Percentiles rank a stretch among this genome's conserved stretches.
Evolutionary conservation across 2,329 filamentous ascomycete species (phyloP).

Genomic region (Alternaria triticimaculans): DNA sequence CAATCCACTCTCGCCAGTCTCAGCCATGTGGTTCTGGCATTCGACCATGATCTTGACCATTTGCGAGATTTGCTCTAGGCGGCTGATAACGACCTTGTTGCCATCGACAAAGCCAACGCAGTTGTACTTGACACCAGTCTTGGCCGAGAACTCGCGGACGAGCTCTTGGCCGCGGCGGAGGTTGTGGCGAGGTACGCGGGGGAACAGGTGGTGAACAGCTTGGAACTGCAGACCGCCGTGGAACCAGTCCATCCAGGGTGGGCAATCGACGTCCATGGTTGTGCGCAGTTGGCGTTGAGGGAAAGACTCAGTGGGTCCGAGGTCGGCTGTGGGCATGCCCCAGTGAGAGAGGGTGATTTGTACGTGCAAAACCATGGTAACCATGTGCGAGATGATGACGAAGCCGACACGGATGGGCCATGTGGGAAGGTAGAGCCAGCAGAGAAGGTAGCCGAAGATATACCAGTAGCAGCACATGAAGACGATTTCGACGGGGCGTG

Average conservation of each 20-base stretch:
- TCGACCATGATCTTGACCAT: constrained; percentile 68
- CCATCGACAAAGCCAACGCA: constrained; percentile 85
- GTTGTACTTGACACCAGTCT: constrained; percentile 83
- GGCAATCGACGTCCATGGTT: constrained; percentile 92
- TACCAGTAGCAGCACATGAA: constrained; percentile 84
- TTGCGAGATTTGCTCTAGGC: constrained; percentile 77
- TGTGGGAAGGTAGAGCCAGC: constrained; percentile 75
- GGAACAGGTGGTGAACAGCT: constrained; percentile 85
- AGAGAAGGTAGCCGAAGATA: constrained; percentile 83
- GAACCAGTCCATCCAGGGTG: constrained; percentile 84
- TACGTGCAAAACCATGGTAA: constrained; percentile 81
- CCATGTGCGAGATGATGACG: constrained; percentile 79
- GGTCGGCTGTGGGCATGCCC: constrained; percentile 88
- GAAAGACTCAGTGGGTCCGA: constrained; percentile 85
- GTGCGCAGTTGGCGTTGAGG: constrained; percentile 90
- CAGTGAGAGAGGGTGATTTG: constrained; percentile 94
- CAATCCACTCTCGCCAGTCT: constrained; percentile 47
- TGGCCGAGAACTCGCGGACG: constrained; percentile 80
- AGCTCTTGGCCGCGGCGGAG: constrained; percentile 75
- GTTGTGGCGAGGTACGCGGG: constrained; percentile 84
- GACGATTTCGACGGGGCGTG: constrained; percentile 77
- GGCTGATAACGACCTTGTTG: constrained; percentile 79
- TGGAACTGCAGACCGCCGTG: constrained; percentile 91
- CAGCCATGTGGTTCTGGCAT: constrained; percentile 49
- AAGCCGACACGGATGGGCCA: constrained; percentile 74